phyloP scores from a whole-genome alignment of 345 rosid species.

The Citrus sp. region DNA sequence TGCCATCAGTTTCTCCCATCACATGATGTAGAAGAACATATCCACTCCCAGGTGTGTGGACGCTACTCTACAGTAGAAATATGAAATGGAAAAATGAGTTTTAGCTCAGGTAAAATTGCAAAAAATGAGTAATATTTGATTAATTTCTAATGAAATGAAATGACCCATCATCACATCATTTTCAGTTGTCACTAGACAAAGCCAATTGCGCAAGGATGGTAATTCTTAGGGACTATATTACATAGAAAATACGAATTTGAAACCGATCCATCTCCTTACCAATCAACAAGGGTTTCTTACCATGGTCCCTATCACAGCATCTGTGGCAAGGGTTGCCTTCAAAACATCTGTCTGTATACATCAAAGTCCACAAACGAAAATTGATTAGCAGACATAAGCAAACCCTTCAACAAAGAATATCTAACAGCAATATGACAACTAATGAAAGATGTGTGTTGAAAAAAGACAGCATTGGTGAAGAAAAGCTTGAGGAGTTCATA shows the following conservation, averaged over 20 bases:
- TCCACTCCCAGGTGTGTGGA: constrained; percentile 83
- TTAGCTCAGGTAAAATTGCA: not conserved
- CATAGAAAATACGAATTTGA: constrained; percentile 1
- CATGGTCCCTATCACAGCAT: constrained; percentile 84
- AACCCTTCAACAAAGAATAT: not conserved
- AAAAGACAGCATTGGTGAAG: not conserved
- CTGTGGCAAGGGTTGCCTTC: constrained; percentile 85
- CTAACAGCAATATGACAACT: not conserved
- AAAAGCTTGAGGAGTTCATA: constrained; percentile 1
- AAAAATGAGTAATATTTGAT: not conserved
- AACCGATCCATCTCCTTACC: not conserved
- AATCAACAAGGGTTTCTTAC: constrained; percentile 35
- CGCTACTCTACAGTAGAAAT: constrained; percentile 45
- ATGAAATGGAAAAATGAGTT: constrained; percentile 17
- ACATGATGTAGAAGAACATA: constrained; percentile 91
- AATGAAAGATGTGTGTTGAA: not conserved
- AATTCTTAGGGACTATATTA: not conserved
- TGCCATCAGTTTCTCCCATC: constrained; percentile 90
- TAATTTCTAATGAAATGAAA: not conserved
- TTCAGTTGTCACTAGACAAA: not conserved
- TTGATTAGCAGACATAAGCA: not conserved
- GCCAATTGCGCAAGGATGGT: not conserved
- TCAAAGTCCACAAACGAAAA: constrained; percentile 8
- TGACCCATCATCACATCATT: not conserved
- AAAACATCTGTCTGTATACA: constrained; percentile 62